phyloP scores from a whole-genome alignment of 257 asterid species.

The Avicennia marina region DNA sequence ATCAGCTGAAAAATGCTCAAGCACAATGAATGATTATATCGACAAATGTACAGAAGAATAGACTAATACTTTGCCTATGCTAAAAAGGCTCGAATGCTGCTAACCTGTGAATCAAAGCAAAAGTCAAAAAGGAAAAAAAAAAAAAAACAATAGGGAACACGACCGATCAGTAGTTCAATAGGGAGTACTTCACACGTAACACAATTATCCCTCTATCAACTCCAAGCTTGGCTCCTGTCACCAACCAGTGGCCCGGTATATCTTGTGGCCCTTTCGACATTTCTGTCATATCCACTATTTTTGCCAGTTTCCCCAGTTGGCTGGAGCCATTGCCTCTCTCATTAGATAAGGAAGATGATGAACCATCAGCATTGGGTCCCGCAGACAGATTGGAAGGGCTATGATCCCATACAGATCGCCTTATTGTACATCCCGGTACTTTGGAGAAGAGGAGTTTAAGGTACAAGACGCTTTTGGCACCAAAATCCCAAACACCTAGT shows the following conservation, averaged over 20 bases:
- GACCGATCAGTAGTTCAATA: constrained; percentile 75
- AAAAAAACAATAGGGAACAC: no score
- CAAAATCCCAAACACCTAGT: constrained; percentile 96
- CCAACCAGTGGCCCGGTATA: constrained; percentile 95
- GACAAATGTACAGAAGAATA: constrained; percentile 46
- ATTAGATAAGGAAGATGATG: constrained; percentile 54
- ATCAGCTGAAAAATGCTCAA: constrained; percentile 17
- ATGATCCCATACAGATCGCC: constrained; percentile 99
- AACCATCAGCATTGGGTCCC: constrained; percentile 49
- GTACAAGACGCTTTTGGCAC: constrained; percentile 83
- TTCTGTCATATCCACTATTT: constrained; percentile 87
- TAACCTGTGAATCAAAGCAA: constrained; percentile 25
- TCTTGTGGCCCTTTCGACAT: constrained; percentile 99
- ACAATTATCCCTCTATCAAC: constrained; percentile 87
- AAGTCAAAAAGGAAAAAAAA: constrained; percentile 16
- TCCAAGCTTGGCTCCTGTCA: constrained; percentile 98
- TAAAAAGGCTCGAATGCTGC: constrained; percentile 24
- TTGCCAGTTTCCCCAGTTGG: constrained; percentile 69
- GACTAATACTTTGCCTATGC: constrained; percentile 25
- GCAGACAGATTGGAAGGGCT: constrained; percentile 62
- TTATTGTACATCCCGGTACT: constrained; percentile 95
- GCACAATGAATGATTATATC: constrained; percentile 32
- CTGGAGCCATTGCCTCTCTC: constrained; percentile 59
- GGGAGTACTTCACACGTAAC: constrained; percentile 80
- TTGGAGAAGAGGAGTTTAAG: constrained; percentile 90